Percentiles rank a stretch among this genome's conserved stretches.
These are phyloP conservation scores for Misopates orontium DNA, from an alignment of 257 asterid species.

Conservation along the genomic window DNA sequence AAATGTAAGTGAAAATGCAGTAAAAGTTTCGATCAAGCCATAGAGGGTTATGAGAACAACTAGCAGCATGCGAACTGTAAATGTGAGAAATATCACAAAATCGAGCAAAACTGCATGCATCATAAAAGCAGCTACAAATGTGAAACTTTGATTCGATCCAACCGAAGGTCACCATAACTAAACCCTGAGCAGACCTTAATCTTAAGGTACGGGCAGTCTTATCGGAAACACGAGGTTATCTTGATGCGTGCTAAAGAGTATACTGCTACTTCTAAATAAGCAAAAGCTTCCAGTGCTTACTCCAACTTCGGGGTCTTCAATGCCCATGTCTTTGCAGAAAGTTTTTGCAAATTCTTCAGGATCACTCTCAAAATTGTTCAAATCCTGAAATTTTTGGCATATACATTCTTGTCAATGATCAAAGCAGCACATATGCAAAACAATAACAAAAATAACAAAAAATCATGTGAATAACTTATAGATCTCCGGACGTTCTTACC, in stretches of 20 bases:
- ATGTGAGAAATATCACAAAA: background rate
- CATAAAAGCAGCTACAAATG: background rate
- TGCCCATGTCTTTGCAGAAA: slow-evolving; percentile 89
- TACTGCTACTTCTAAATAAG: slow-evolving; percentile 6
- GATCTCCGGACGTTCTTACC: slow-evolving; percentile 49
- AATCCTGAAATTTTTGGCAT: slow-evolving; percentile 62
- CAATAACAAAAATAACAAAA: background rate
- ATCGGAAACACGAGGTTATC: slow-evolving; percentile 14
- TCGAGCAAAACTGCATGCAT: background rate
- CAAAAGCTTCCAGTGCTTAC: slow-evolving; percentile 48
- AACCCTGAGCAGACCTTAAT: background rate
- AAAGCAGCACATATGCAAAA: slow-evolving; percentile 23
- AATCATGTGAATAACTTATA: slow-evolving; percentile 19
- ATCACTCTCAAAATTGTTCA: slow-evolving; percentile 96
- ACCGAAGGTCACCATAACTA: background rate
- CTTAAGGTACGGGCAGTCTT: background rate
- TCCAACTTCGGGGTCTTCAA: slow-evolving; percentile 97
- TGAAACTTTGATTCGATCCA: background rate
- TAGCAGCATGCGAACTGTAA: too few relatives aligned
- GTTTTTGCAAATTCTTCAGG: slow-evolving; percentile 96
- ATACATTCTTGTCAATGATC: slow-evolving; percentile 10
- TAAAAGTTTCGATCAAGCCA: slow-evolving; percentile 3
- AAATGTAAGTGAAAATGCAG: slow-evolving; percentile 10
- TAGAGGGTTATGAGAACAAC: background rate
- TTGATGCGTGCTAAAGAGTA: slow-evolving; percentile 9